Evolutionary conservation across 2,329 filamentous ascomycete genomes (phyloP).

Genomic region (Cercospora sp.): DNA sequence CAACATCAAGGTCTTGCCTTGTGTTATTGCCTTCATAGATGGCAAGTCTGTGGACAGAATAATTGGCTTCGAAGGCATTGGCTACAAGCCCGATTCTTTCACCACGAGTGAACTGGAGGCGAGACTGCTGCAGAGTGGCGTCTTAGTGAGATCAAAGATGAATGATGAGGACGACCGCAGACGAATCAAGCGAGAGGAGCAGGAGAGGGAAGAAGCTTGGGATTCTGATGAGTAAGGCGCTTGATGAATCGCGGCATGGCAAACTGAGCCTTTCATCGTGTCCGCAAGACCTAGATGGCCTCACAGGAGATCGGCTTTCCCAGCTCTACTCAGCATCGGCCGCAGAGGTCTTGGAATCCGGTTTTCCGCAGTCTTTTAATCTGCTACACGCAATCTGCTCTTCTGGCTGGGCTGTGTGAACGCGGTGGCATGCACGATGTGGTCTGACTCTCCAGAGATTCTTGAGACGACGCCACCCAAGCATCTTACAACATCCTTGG

Average conservation of each 20-base stretch:
- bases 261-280: not conserved
- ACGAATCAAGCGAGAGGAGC: slow-evolving; percentile 36
- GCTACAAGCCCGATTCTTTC: slow-evolving; percentile 55
- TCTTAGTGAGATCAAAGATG: slow-evolving; percentile 55
- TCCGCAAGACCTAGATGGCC: not conserved
- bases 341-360: too few relatives aligned
- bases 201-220: slow-evolving; percentile 44
- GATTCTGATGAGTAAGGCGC: slow-evolving; percentile 45
- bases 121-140: slow-evolving; percentile 52
- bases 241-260: not conserved
- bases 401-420: not conserved
- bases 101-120: slow-evolving; percentile 56
- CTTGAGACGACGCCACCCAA: not conserved
- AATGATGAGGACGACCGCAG: slow-evolving; percentile 45
- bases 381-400: not conserved
- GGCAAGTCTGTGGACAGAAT: slow-evolving; percentile 58
- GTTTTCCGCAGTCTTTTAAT: not conserved
- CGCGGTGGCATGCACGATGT: not conserved
- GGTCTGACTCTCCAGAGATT: not conserved
- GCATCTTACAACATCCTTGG: not conserved
- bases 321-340: not conserved
- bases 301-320: not conserved
- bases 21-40: slow-evolving; percentile 58
- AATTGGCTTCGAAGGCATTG: slow-evolving; percentile 60
- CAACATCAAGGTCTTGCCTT: slow-evolving; percentile 59